phyloP scores from a whole-genome alignment of 2,329 filamentous ascomycete species.

The Alternaria sp. region DNA sequence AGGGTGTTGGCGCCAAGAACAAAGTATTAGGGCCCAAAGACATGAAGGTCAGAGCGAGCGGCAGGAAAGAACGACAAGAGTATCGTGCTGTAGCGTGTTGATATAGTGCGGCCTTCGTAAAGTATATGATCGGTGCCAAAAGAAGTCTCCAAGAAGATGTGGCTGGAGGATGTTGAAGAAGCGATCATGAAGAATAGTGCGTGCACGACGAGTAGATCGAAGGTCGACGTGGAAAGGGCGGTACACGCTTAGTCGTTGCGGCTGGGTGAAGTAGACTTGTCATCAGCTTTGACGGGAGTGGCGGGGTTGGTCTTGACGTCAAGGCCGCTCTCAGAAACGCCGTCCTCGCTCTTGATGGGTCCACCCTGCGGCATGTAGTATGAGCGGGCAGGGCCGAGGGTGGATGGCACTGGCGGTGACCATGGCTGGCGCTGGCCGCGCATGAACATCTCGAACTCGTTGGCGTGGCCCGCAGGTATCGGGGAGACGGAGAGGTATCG shows the following conservation, averaged over 20 bases:
- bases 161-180: constrained; percentile 33
- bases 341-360: constrained; percentile 38
- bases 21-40: constrained; percentile 29
- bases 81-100: constrained; percentile 14
- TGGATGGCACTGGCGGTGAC: constrained; percentile 45
- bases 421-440: constrained; percentile 44
- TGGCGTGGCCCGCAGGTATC: constrained; percentile 39
- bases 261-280: constrained; percentile 32
- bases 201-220: constrained; percentile 27
- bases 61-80: constrained; percentile 25
- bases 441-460: constrained; percentile 50
- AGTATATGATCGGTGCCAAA: constrained; percentile 27
- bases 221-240: constrained; percentile 4
- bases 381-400: constrained; percentile 40
- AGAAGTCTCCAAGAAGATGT: constrained; percentile 26
- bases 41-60: constrained; percentile 11
- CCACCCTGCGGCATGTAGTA: constrained; percentile 34
- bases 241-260: constrained; percentile 34
- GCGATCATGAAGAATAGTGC: constrained; percentile 40
- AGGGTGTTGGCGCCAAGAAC: constrained; percentile 20
- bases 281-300: constrained; percentile 43
- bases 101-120: constrained; percentile 20
- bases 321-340: constrained; percentile 35
- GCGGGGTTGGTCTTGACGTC: constrained; percentile 44
- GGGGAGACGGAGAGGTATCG: constrained; percentile 45